Evolutionary conservation across 1,284 basidiomycete genomes (phyloP).

Genomic region (Moniliophthora roreri): DNA sequence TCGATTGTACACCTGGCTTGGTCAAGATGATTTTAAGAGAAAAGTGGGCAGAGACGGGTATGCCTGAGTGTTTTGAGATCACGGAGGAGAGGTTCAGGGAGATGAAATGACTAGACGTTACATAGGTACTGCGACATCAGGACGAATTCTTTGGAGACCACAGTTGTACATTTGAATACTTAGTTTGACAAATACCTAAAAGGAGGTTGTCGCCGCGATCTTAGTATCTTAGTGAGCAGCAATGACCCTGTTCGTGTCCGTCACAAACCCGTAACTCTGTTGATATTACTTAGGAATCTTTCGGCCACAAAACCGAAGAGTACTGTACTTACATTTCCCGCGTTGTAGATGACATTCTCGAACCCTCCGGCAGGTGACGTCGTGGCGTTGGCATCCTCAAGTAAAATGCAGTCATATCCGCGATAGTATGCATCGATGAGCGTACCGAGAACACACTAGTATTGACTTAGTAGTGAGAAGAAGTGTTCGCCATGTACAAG

Average conservation of each 20-base stretch:
- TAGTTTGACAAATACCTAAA: too few species aligned
- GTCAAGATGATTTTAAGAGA: constrained; percentile 9
- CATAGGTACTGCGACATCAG: too few species aligned
- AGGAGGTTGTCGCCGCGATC: too few species aligned
- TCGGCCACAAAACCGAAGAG: constrained; percentile 9
- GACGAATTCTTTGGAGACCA: too few species aligned
- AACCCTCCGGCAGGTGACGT: constrained; percentile 60
- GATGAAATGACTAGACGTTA: background rate
- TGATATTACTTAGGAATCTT: background rate
- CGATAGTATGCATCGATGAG: constrained; percentile 61
- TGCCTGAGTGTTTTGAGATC: constrained; percentile 15
- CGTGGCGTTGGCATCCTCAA: constrained; percentile 60
- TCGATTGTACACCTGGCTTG: constrained; percentile 10
- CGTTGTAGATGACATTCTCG: constrained; percentile 59
- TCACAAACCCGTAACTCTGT: constrained; percentile 62
- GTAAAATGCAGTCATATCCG: constrained; percentile 61
- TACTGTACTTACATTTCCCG: constrained; percentile 43
- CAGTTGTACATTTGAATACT: too few species aligned
- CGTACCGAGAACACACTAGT: constrained; percentile 65
- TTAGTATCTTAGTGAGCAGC: too few species aligned
- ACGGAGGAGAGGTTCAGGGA: constrained; percentile 8
- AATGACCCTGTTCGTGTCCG: constrained; percentile 45
- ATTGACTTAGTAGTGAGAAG: background rate
- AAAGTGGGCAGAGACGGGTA: constrained; percentile 9
- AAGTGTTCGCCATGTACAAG: constrained; percentile 1